Evolutionary conservation across 805 yeast species (phyloP), one percentile per base, ranked within the genome.

Genomic region (Candida endomychidarum): DNA sequence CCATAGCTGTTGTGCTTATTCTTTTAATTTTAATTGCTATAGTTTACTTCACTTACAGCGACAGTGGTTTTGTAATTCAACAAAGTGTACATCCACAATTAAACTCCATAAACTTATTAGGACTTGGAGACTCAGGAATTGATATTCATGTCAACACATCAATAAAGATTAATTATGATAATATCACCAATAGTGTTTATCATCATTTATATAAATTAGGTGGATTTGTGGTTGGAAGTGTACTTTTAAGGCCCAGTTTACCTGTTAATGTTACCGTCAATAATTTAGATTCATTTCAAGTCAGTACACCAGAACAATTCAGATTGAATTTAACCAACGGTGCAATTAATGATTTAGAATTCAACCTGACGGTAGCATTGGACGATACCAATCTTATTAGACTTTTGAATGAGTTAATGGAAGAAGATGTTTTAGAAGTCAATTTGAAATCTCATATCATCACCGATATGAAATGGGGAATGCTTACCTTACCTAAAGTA

Each of bases 81-180:
- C 47, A 51, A 37, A 53, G 65, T 2, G 43, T 61, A 9, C 47
- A 43, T 12, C 45, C 61, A 10, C 46, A 54, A 17, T 27, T 63
- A 1, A 52, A 59, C 19, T 49, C 54, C 14, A 44, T 63, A 4
- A 49, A 65, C 3, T 41, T 65, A 5, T 33, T 51, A 3, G 46
- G 46, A 9, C 39, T 63, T 17, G 51, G 52, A 21, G 54, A 53
- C 12, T 33, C 38, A 5, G 72, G 73, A 2, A 32, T 63, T 5
- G 49, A 55, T 16, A 48, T 61, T 15, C 61, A 57, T 37, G 57
- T 65, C 12, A 43, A 47, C 4, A 64, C 63, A 3, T 36, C 54
- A 0, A 38, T 65, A 2, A 31, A 44, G 5, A 48, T 65, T 11
- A 42, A 65, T 45, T 67, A 66, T 44, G 57, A 52, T 34, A 41